These are phyloP conservation scores for Cryphonectria parasitica DNA, from an alignment of 2,329 filamentous ascomycete genomes.

Conservation along the genomic window DNA sequence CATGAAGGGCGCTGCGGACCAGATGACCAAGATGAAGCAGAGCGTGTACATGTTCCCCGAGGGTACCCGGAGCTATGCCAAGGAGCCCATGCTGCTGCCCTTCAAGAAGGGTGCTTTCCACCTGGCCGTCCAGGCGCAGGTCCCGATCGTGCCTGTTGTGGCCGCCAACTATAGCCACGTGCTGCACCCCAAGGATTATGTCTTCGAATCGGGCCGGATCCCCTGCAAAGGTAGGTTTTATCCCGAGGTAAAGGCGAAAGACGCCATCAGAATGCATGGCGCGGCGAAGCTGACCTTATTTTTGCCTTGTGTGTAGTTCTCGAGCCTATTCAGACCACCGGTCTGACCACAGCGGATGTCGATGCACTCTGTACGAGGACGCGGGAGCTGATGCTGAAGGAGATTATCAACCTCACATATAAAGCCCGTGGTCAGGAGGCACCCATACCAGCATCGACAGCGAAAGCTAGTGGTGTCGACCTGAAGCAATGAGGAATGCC, in stretches of 20 bases:
- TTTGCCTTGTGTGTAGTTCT: slow-evolving; percentile 59
- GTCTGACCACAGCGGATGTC: slow-evolving; percentile 75
- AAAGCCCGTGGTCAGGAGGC: slow-evolving; percentile 47
- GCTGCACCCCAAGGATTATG: slow-evolving; percentile 64
- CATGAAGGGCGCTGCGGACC: slow-evolving; percentile 79
- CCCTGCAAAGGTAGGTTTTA: slow-evolving; percentile 69
- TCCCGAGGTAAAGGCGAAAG: neutral
- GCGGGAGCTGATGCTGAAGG: slow-evolving; percentile 75
- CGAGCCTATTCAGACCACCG: slow-evolving; percentile 76
- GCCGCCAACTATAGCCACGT: slow-evolving; percentile 79
- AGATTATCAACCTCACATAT: slow-evolving; percentile 58
- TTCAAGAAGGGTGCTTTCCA: slow-evolving; percentile 99
- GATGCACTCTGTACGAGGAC: slow-evolving; percentile 71
- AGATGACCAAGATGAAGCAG: slow-evolving; percentile 75
- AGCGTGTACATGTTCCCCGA: slow-evolving; percentile 89
- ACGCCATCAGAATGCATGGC: neutral
- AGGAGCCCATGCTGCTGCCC: slow-evolving; percentile 80
- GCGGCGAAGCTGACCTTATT: neutral
- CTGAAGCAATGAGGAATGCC: slow-evolving; percentile 24
- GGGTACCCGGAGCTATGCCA: slow-evolving; percentile 87
- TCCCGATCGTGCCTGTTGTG: slow-evolving; percentile 87
- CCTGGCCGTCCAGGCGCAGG: slow-evolving; percentile 88
- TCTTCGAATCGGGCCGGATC: slow-evolving; percentile 71
- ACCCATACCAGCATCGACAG: slow-evolving; percentile 27
- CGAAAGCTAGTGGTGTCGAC: slow-evolving; percentile 29